These are phyloP conservation scores for Termitomyces sp. DNA, from an alignment of 768 basidiomycete genomes.

Conservation along the genomic window DNA sequence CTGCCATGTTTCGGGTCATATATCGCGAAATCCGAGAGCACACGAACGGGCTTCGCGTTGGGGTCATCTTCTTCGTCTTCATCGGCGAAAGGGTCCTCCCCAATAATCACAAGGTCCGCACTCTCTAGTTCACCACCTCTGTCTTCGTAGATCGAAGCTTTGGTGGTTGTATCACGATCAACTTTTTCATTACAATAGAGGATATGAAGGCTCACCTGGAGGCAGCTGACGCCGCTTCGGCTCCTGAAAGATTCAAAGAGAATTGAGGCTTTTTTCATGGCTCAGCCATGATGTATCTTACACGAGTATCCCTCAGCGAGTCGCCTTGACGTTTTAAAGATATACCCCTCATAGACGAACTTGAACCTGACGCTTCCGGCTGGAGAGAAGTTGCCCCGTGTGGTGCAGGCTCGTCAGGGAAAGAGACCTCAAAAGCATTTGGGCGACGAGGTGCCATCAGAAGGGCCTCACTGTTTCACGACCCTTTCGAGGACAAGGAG, in stretches of 20 bases:
- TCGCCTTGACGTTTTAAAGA: conserved; percentile 24
- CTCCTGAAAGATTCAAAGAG: conserved; percentile 18
- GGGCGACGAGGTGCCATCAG: conserved; percentile 44
- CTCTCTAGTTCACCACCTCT: conserved; percentile 35
- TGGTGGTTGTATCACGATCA: not conserved
- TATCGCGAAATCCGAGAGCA: conserved; percentile 56
- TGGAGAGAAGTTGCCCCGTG: conserved; percentile 8
- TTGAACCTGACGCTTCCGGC: conserved; percentile 3
- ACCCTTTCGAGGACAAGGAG: not conserved
- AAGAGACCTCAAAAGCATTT: conserved; percentile 56
- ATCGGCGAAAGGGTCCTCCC: conserved; percentile 38
- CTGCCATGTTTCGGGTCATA: conserved; percentile 52
- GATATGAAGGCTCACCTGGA: conserved; percentile 11
- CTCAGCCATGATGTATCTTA: conserved; percentile 12
- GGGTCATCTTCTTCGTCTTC: conserved; percentile 30
- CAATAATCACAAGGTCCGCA: conserved; percentile 33
- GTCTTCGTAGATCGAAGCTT: conserved; percentile 40
- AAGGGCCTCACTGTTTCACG: not conserved
- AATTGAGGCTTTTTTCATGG: not conserved
- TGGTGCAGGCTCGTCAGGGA: conserved; percentile 35
- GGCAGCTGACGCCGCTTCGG: conserved; percentile 26
- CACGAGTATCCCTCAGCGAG: conserved; percentile 18
- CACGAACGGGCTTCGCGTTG: conserved; percentile 50
- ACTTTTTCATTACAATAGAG: not conserved
- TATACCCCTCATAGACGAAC: not conserved